Evolutionary conservation across 257 asterid genomes (phyloP), one percentile per base, ranked within the genome.

Genomic region (Capsicum rhomboideum): DNA sequence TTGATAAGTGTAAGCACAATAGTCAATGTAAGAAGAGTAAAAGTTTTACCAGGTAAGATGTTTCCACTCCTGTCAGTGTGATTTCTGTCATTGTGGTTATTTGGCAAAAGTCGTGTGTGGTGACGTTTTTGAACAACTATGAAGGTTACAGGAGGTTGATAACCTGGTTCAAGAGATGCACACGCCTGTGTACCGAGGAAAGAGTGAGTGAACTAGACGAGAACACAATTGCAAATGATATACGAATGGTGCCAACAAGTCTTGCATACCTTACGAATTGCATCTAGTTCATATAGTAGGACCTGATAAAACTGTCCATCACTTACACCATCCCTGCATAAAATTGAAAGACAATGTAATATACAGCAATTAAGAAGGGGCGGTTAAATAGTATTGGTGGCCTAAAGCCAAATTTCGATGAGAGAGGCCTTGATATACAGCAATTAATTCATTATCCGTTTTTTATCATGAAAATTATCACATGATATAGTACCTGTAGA

Each of bases 251-350:
- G 81, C 88, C 6, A 68, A 8, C 1, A 10, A 9, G 50, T 21
- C 0, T 46, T 13, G 21, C 80, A 49, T 18, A 94, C 99, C 95
- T 96, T 96, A 2, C 99, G 94, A 82, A 96, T 96, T 59, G 99
- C 99, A 85, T 96, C 99, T 75, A 96, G 90, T 88, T 96, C 99
- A 28, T 92, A 94, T 31, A 96, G 91, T 52, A 96, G 87, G 78
- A 96, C 98, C 86, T 96, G 98, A 90, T 96, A 94, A 83, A 93
- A 96, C 59, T 94, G 98, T 58, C 99, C 99, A 82, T 96, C 99
- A 63, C 99, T 96, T 54, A 94, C 99, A 6, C 98, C 99, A 86
- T 96, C 99, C 93, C 99, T 96, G 89, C 78, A 77, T 28, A 87
- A 1, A 69, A 17, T 56, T 59, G 59, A 64, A 56, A 42, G 10